Conservation (phyloP, 306 rosid species). For the Vachellia pachyceras region DNA sequence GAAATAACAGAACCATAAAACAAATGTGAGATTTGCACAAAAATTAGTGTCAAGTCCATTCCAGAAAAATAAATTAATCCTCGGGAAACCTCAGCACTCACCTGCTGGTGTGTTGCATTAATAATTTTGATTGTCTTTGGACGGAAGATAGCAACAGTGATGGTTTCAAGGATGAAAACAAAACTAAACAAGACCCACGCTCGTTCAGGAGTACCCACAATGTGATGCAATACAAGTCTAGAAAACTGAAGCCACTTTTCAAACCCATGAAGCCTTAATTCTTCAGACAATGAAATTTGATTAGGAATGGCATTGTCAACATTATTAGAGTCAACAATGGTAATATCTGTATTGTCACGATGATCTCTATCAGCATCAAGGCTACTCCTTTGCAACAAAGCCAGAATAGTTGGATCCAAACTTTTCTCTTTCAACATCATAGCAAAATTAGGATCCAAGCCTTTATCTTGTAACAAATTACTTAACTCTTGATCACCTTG, state of each 20-base stretch:
- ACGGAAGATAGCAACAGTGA: slow-evolving; percentile 79
- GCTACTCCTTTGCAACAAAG: slow-evolving; percentile 95
- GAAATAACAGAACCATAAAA: not conserved
- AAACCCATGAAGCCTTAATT: slow-evolving; percentile 90
- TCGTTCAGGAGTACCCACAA: slow-evolving; percentile 93
- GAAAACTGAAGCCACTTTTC: slow-evolving; percentile 96
- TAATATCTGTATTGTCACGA: slow-evolving; percentile 83
- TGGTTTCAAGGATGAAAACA: slow-evolving; percentile 87
- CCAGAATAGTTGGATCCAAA: slow-evolving; percentile 97
- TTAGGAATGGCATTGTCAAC: slow-evolving; percentile 83
- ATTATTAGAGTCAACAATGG: slow-evolving; percentile 69
- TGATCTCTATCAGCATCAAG: slow-evolving; percentile 99
- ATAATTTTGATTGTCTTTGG: slow-evolving; percentile 86
- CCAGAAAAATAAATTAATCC: slow-evolving; percentile 25
- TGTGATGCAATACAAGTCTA: slow-evolving; percentile 84
- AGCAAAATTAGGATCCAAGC: slow-evolving; percentile 98
- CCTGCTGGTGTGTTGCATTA: slow-evolving; percentile 93
- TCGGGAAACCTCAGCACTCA: slow-evolving; percentile 37
- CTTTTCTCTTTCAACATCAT: slow-evolving; percentile 98
- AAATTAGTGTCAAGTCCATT: not conserved
- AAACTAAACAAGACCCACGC: slow-evolving; percentile 97
- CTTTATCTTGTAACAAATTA: slow-evolving; percentile 89
- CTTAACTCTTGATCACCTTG: slow-evolving; percentile 87
- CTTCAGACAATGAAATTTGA: slow-evolving; percentile 97
- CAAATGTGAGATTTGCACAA: slow-evolving; percentile 31